A percentile compares a stretch with the other conserved stretches of the same genome.
Evolutionary conservation across 371 early-diverging fungal genomes (phyloP).

Genomic region (Circinella minor): DNA sequence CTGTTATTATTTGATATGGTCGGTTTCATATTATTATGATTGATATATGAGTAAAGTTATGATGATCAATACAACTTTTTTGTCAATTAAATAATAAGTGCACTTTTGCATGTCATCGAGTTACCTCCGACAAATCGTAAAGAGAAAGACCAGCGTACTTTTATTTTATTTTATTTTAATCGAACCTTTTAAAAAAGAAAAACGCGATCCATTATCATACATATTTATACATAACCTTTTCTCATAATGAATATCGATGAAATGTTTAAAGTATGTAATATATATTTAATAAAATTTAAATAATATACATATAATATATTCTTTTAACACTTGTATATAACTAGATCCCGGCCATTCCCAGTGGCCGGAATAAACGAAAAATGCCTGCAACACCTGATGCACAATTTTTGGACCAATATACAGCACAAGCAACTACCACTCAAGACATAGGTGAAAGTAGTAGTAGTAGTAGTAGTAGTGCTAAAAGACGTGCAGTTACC

Average conservation of each 20-base stretch:
- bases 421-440: conserved; percentile 25
- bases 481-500: conserved; percentile 34
- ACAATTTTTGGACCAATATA: conserved; percentile 51
- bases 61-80: too few species aligned
- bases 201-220: too few species aligned
- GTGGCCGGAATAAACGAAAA: conserved; percentile 65
- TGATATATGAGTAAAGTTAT: too few species aligned
- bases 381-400: conserved; percentile 57
- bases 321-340: not conserved
- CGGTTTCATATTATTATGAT: too few species aligned
- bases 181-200: too few species aligned
- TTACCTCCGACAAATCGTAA: too few species aligned
- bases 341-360: conserved; percentile 64
- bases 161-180: too few species aligned
- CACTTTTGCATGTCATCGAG: too few species aligned
- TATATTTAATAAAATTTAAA: not conserved
- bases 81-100: too few species aligned
- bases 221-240: too few species aligned
- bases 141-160: too few species aligned
- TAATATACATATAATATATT: not conserved
- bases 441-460: conserved; percentile 24
- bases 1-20: too few species aligned
- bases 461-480: conserved; percentile 16
- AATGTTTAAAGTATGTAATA: conserved; percentile 66
- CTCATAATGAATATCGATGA: conserved; percentile 69